phyloP scores from a whole-genome alignment of 495 filamentous ascomycete genomes.

The Penicillium desertorum region DNA sequence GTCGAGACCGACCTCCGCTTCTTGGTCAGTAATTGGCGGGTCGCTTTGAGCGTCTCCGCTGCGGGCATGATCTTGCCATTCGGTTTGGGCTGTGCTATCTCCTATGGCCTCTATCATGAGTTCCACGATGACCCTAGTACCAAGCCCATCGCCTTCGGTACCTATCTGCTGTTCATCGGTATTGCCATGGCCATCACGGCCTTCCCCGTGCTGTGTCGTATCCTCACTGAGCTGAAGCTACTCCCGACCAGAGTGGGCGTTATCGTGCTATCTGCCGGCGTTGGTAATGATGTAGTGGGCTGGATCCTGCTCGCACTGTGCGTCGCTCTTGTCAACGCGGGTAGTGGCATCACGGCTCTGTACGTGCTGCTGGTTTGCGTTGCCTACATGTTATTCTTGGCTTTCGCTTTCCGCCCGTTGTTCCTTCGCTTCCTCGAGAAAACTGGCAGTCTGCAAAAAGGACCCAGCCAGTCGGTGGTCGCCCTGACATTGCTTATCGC shows the following conservation, averaged over 20 bases:
- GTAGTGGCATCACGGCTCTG: slow-evolving; percentile 78
- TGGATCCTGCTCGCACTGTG: slow-evolving; percentile 95
- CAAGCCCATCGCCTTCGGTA: slow-evolving; percentile 69
- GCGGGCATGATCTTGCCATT: slow-evolving; percentile 84
- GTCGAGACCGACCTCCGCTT: slow-evolving; percentile 91
- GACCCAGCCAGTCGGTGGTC: slow-evolving; percentile 84
- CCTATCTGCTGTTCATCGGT: slow-evolving; percentile 90
- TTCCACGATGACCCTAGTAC: slow-evolving; percentile 66
- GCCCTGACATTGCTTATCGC: slow-evolving; percentile 77
- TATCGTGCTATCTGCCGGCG: slow-evolving; percentile 88
- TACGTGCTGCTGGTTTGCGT: slow-evolving; percentile 78
- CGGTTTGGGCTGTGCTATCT: slow-evolving; percentile 69
- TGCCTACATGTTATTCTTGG: slow-evolving; percentile 75
- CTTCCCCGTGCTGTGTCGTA: slow-evolving; percentile 93
- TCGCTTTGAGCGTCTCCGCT: slow-evolving; percentile 77
- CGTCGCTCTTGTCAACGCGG: slow-evolving; percentile 90
- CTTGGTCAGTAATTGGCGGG: slow-evolving; percentile 80
- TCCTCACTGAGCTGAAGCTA: slow-evolving; percentile 88
- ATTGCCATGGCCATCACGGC: slow-evolving; percentile 95
- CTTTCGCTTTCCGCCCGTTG: slow-evolving; percentile 70
- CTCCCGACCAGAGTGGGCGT: slow-evolving; percentile 82
- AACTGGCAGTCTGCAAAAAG: slow-evolving; percentile 81
- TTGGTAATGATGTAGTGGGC: slow-evolving; percentile 92
- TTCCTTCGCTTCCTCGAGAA: slow-evolving; percentile 74
- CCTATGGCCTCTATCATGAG: slow-evolving; percentile 80